Evolutionary conservation across 2,329 filamentous ascomycete species (phyloP), one percentile per base, ranked within the genome.

Genomic region (Sporothrix brasiliensis): DNA sequence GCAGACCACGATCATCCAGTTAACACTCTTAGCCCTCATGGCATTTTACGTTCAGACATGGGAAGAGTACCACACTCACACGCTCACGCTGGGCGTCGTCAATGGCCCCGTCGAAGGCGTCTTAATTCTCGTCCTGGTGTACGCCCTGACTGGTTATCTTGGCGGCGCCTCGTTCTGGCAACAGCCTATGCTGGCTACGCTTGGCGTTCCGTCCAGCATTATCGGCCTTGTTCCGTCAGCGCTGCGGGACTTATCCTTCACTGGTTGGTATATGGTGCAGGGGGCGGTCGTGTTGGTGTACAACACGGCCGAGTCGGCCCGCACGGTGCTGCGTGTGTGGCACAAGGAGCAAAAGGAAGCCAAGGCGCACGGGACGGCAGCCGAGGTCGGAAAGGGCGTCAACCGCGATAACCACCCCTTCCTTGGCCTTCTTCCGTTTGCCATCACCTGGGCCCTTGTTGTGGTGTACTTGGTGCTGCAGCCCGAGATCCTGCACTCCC

Each of bases 21-120:
- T 41, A 21, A 70, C 74, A 56, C n/a, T 47, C 65, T 72, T 27
- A 93, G 91, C 92, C 7, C 88, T 94, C 71, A 84, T 96, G 76
- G 97, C 95, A n/a, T 99, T 99, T 81, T 98, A 98, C 80, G 91
- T 98, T 54, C 95, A 98, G 80, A 98, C 95, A 47, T 99, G 95
- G 95, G 95, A 99, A 78, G 95, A 98, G 80, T 99, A 98, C 82
- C 94, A 98, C 82, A 99, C 95, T 67, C 94, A 97, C 80, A 95
- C 94, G 3, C 87, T 99, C 63, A 97, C 93, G 1, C 87, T 99
- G 6, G 95, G 95, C 71, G 83, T 98, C 73, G 86, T 99, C 74
- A 97, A 94, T 74, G 95, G 95, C 0, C 95, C 95, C 4, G 95
- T 99, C 50, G 95, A 99, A 81, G 95, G 95, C 67, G 91, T 99